Evolutionary conservation across 192 early-diverging fungal species (phyloP).

Genomic region (Podochytrium sp.): DNA sequence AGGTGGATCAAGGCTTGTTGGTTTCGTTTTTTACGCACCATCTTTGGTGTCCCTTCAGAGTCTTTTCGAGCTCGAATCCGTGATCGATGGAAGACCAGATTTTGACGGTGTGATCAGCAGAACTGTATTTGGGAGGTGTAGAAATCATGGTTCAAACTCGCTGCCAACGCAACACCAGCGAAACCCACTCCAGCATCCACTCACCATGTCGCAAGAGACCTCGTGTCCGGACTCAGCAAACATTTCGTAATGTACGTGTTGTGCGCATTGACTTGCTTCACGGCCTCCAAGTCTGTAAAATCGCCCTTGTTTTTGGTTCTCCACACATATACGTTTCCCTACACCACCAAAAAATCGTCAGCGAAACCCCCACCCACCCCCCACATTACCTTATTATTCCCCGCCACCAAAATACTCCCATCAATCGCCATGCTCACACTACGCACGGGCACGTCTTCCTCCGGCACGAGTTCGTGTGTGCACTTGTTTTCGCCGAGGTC

Average conservation of each 20-base stretch:
- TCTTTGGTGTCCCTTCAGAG: conserved; percentile 77
- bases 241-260: conserved; percentile 83
- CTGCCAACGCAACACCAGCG: not conserved
- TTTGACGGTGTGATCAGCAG: conserved; percentile 86
- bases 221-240: conserved; percentile 80
- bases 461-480: conserved; percentile 66
- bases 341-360: not conserved
- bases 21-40: conserved; percentile 47
- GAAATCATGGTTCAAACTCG: not conserved
- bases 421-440: conserved; percentile 84
- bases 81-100: conserved; percentile 66
- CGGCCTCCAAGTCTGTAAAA: conserved; percentile 64
- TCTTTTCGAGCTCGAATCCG: conserved; percentile 73
- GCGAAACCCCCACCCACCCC: not conserved
- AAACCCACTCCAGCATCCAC: too few relatives aligned
- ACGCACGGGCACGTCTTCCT: conserved; percentile 80
- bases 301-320: conserved; percentile 51
- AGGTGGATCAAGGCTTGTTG: not conserved
- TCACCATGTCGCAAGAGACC: conserved; percentile 47
- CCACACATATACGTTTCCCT: conserved; percentile 73
- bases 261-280: conserved; percentile 76
- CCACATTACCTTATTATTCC: conserved; percentile 77
- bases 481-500: conserved; percentile 63
- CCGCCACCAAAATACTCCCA: conserved; percentile 78
- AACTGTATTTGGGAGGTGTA: conserved; percentile 53